Conservation (phyloP, 495 filamentous ascomycete genomes). For the Hypomontagnella submonticulosa region DNA sequence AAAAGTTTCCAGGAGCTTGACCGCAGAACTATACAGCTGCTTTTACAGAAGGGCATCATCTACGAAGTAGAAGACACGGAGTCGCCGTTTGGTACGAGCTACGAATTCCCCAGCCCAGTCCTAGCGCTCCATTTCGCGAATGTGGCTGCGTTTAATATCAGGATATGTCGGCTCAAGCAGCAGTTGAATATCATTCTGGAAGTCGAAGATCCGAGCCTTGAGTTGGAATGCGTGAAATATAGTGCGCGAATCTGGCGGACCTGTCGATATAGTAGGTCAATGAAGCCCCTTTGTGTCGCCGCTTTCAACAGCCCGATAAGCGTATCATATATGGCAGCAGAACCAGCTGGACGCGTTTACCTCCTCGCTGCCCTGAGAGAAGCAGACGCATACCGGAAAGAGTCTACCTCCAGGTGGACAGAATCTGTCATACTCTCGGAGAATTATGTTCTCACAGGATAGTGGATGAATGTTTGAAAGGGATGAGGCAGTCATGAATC, state of each 20-base stretch:
- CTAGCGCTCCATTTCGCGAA: slow-evolving; percentile 28
- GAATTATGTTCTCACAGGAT: slow-evolving; percentile 5
- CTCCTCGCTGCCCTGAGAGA: slow-evolving; percentile 15
- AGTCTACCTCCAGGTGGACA: background rate
- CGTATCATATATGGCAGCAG: slow-evolving; percentile 20
- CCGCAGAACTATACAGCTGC: slow-evolving; percentile 11
- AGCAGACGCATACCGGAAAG: slow-evolving; percentile 12
- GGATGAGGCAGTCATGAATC: no score
- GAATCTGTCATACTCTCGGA: slow-evolving; percentile 16
- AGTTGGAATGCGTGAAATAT: slow-evolving; percentile 23
- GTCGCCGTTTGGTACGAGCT: slow-evolving; percentile 23
- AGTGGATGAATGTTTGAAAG: background rate
- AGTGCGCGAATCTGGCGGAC: slow-evolving; percentile 16
- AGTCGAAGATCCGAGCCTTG: slow-evolving; percentile 15
- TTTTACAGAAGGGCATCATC: slow-evolving; percentile 14
- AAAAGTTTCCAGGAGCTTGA: slow-evolving; percentile 14
- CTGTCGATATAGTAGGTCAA: slow-evolving; percentile 17
- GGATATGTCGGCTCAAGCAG: slow-evolving; percentile 19
- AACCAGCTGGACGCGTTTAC: slow-evolving; percentile 1
- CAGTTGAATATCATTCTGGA: slow-evolving; percentile 22
- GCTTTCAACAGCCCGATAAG: slow-evolving; percentile 20
- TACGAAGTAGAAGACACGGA: slow-evolving; percentile 18
- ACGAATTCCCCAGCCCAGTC: slow-evolving; percentile 9
- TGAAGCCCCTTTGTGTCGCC: slow-evolving; percentile 24
- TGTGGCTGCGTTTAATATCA: slow-evolving; percentile 14